Evolutionary conservation across 2,329 filamentous ascomycete species (phyloP).

Genomic region (Cladorrhinum sp.): DNA sequence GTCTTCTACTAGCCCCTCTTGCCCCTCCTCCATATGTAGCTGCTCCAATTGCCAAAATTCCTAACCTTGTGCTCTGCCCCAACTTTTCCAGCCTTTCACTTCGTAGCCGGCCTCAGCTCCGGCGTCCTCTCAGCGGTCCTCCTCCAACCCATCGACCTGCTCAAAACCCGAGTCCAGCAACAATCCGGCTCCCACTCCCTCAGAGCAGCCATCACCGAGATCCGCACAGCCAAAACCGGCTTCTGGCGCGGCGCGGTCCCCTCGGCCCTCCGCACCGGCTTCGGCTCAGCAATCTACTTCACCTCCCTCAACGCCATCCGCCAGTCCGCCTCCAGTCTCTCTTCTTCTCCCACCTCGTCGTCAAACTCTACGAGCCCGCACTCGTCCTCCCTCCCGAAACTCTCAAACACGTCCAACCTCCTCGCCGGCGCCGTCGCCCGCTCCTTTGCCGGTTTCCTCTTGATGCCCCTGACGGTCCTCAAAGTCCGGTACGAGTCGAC

Average conservation of each 20-base stretch:
- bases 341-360: conserved; percentile 33
- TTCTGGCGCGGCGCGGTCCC: conserved; percentile 93
- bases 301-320: conserved; percentile 80
- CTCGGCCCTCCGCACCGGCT: conserved; percentile 87
- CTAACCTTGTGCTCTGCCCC: not conserved
- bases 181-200: conserved; percentile 75
- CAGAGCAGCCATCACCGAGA: conserved; percentile 63
- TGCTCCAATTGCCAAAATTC: not conserved
- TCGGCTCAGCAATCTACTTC: conserved; percentile 93
- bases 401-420: conserved; percentile 82
- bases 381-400: conserved; percentile 74
- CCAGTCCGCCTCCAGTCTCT: conserved; percentile 55
- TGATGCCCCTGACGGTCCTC: conserved; percentile 95
- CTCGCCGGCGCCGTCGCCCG: conserved; percentile 79
- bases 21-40: not conserved
- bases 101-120: conserved; percentile 81
- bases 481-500: conserved; percentile 95
- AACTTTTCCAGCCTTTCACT: conserved; percentile 67
- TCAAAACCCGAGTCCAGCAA: conserved; percentile 96
- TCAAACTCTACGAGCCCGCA: conserved; percentile 43
- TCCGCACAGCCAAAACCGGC: conserved; percentile 50
- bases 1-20: conserved; percentile 6
- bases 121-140: conserved; percentile 85
- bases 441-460: conserved; percentile 79
- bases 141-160: conserved; percentile 89